Evolutionary conservation across 1,284 basidiomycete species (phyloP).

Genomic region (Schizophyllum commune): DNA sequence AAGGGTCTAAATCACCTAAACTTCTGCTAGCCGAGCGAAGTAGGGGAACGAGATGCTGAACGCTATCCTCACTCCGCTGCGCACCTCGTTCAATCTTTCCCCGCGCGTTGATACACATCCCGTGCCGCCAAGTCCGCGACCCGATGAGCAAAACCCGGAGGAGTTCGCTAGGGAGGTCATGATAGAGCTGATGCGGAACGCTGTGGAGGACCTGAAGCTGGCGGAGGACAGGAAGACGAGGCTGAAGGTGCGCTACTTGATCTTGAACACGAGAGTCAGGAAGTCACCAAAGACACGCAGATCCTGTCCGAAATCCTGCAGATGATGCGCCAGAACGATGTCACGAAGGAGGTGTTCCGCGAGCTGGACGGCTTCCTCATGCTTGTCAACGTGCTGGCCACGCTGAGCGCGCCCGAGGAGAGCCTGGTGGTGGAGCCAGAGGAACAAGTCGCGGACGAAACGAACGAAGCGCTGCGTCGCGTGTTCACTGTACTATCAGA

Average conservation of each 20-base stretch:
- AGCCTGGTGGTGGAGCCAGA: slow-evolving; percentile 25
- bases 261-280: not conserved
- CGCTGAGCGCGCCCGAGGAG: slow-evolving; percentile 27
- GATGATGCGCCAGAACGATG: slow-evolving; percentile 49
- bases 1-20: not conserved
- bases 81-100: slow-evolving; percentile 38
- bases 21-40: not conserved
- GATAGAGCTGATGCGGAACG: slow-evolving; percentile 60
- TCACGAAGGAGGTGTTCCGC: slow-evolving; percentile 67
- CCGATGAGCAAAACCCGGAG: slow-evolving; percentile 41
- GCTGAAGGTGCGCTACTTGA: slow-evolving; percentile 38
- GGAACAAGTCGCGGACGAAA: slow-evolving; percentile 35
- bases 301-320: slow-evolving; percentile 53
- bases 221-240: slow-evolving; percentile 37
- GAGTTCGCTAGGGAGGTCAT: slow-evolving; percentile 67
- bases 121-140: slow-evolving; percentile 18
- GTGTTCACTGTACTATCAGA: slow-evolving; percentile 58
- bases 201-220: slow-evolving; percentile 57
- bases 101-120: slow-evolving; percentile 18
- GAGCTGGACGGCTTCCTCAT: slow-evolving; percentile 74
- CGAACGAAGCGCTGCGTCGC: slow-evolving; percentile 41
- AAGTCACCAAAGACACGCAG: slow-evolving; percentile 24
- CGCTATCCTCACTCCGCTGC: slow-evolving; percentile 42
- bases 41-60: slow-evolving; percentile 32
- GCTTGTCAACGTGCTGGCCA: slow-evolving; percentile 62